Conservation (phyloP, 331 rosid species). For the Quercus lobata region DNA sequence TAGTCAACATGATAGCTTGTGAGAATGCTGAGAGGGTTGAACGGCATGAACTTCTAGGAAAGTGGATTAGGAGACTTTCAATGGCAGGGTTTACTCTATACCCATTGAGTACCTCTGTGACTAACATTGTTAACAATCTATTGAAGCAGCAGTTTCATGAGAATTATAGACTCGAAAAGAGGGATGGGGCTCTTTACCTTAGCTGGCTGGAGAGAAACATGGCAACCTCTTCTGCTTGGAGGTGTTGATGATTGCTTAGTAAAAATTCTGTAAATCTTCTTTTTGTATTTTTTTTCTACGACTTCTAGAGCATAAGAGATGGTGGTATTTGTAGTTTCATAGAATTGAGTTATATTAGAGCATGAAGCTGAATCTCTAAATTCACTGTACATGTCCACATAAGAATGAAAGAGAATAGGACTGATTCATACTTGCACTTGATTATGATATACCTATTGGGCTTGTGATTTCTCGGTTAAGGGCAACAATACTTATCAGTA, state of each 20-base stretch:
- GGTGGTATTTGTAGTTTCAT: slow-evolving; percentile 24
- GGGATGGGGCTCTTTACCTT: slow-evolving; percentile 56
- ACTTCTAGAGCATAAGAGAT: slow-evolving; percentile 18
- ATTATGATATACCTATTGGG: background rate
- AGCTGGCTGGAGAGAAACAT: slow-evolving; percentile 64
- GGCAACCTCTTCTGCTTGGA: slow-evolving; percentile 82
- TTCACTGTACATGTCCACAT: slow-evolving; percentile 35
- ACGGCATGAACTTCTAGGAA: slow-evolving; percentile 75
- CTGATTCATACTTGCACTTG: background rate
- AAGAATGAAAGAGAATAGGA: slow-evolving; percentile 18
- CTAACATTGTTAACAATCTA: slow-evolving; percentile 27
- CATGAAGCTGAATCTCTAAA: slow-evolving; percentile 17
- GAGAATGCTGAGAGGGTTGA: slow-evolving; percentile 86
- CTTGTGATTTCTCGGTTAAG: background rate
- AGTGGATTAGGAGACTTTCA: slow-evolving; percentile 73
- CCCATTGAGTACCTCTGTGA: slow-evolving; percentile 54
- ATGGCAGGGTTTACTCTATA: slow-evolving; percentile 74
- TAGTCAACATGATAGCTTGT: slow-evolving; percentile 95
- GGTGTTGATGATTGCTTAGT: slow-evolving; percentile 27
- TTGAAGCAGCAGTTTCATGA: slow-evolving; percentile 43
- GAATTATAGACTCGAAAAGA: slow-evolving; percentile 46
- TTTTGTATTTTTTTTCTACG: background rate
- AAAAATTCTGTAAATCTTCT: slow-evolving; percentile 22
- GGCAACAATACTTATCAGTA: background rate
- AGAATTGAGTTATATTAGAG: slow-evolving; percentile 23